Evolutionary conservation across 805 yeast genomes (phyloP).

Genomic region (Clavispora santaluciae): DNA sequence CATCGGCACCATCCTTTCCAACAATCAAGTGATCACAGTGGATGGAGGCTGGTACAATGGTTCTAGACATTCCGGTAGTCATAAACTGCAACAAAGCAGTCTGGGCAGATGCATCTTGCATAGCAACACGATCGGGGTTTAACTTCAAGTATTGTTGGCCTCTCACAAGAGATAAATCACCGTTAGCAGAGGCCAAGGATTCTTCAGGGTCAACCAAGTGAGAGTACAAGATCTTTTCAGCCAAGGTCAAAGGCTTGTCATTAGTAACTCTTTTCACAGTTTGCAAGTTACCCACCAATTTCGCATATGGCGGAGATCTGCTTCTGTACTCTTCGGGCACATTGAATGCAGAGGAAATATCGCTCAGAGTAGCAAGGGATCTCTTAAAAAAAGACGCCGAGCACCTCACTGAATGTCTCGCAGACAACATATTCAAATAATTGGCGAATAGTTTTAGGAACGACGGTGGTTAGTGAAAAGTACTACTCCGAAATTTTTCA

Average conservation of each 20-base stretch:
- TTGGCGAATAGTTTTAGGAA: neutral
- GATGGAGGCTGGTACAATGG: slow-evolving; percentile 91
- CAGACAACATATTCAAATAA: slow-evolving; percentile 12
- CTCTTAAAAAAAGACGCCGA: slow-evolving; percentile 12
- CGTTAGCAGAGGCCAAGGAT: slow-evolving; percentile 48
- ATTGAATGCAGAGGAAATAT: slow-evolving; percentile 17
- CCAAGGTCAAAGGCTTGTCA: slow-evolving; percentile 77
- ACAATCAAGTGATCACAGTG: slow-evolving; percentile 98
- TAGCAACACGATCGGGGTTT: slow-evolving; percentile 96
- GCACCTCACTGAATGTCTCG: slow-evolving; percentile 7
- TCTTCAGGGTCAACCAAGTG: slow-evolving; percentile 89
- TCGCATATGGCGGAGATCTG: slow-evolving; percentile 85
- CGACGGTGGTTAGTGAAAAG: neutral
- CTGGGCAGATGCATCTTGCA: slow-evolving; percentile 99
- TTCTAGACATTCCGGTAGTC: slow-evolving; percentile 87
- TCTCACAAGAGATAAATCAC: slow-evolving; percentile 54
- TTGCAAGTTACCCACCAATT: slow-evolving; percentile 59
- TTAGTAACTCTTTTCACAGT: slow-evolving; percentile 61
- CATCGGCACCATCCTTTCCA: slow-evolving; percentile 88
- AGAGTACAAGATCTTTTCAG: slow-evolving; percentile 91
- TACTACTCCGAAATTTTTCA: slow-evolving; percentile 3
- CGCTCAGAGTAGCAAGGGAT: slow-evolving; percentile 29
- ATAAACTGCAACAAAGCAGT: slow-evolving; percentile 98
- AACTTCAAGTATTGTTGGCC: slow-evolving; percentile 89
- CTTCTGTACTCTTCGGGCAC: slow-evolving; percentile 60